Conservation (phyloP, 1,284 basidiomycete genomes). For the Psilocybe mexicana region DNA sequence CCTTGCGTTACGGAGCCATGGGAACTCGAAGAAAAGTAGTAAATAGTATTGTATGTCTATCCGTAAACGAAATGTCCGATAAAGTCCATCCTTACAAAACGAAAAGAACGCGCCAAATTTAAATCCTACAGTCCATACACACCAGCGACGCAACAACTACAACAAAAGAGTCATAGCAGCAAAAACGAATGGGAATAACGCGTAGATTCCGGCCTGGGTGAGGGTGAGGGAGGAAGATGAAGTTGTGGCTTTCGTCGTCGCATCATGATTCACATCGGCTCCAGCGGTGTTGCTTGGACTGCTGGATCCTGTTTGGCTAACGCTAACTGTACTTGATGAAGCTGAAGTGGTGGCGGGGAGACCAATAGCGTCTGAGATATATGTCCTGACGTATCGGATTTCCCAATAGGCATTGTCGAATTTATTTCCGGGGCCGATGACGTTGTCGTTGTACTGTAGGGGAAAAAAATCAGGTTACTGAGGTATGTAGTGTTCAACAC, state of each 20-base stretch:
- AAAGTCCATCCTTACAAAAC: background rate
- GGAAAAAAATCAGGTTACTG: background rate
- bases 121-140: too few relatives aligned
- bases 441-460: slow-evolving; percentile 31
- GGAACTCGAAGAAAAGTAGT: background rate
- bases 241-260: background rate
- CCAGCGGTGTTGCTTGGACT: background rate
- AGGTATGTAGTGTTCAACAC: background rate
- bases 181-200: background rate
- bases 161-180: background rate
- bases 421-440: slow-evolving; percentile 39
- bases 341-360: slow-evolving; percentile 4
- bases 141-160: background rate
- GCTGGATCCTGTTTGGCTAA: background rate
- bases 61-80: background rate
- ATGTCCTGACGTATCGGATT: slow-evolving; percentile 39
- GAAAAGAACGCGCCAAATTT: too few relatives aligned
- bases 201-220: background rate
- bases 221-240: background rate
- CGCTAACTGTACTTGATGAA: background rate
- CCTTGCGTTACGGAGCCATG: background rate
- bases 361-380: slow-evolving; percentile 23
- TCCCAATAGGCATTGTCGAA: slow-evolving; percentile 54
- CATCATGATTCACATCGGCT: background rate
- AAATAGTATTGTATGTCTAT: background rate